Evolutionary conservation across 2,329 filamentous ascomycete genomes (phyloP), one percentile per base, ranked within the genome.

Genomic region (Claviceps pusilla): DNA sequence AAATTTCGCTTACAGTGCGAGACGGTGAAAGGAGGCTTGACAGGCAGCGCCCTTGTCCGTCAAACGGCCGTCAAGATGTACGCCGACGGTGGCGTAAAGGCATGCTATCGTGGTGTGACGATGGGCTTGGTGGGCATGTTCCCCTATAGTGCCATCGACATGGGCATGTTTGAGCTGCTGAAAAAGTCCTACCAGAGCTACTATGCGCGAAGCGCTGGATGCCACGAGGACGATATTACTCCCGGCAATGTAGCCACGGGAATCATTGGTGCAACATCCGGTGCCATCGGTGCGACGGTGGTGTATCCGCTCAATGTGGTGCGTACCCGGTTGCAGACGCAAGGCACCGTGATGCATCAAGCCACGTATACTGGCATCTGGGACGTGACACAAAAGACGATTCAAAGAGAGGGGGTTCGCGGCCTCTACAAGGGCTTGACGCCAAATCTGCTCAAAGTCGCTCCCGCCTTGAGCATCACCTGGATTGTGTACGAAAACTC

Each of bases 111-210:
- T 53, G 93, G 93, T 45, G 78, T 98, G 39, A 90, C 89, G 0
- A 93, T 97, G 80, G 93, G 93, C 16, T 77, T 98, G 4, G 73
- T 96, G 51, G 93, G 93, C 66, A 96, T 97, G 83, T 98, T 98
- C 63, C 93, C 93, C 0, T 98, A 97, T 68, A 91, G 89, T 46
- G 93, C 93, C 51, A 94, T 98, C 65, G 93, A 98, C 66, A 84
- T 98, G 64, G 89, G 88, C 59, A 95, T 89, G 0, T 98, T 97
- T 64, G 93, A 98, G 70, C 82, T 93, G 57, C 78, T 96, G 57
- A 98, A 98, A 71, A 81, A 79, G 50, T 76, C 76, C 7, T 82
- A 94, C 59, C 79, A 85, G 39, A 71, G 71, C 4, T 83, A 84
- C 59, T 86, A 89, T 64, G 86, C 89, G 12, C 82, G 79, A 55